phyloP scores from a whole-genome alignment of 108 stramenopile species.

The Ochromonas danica region DNA sequence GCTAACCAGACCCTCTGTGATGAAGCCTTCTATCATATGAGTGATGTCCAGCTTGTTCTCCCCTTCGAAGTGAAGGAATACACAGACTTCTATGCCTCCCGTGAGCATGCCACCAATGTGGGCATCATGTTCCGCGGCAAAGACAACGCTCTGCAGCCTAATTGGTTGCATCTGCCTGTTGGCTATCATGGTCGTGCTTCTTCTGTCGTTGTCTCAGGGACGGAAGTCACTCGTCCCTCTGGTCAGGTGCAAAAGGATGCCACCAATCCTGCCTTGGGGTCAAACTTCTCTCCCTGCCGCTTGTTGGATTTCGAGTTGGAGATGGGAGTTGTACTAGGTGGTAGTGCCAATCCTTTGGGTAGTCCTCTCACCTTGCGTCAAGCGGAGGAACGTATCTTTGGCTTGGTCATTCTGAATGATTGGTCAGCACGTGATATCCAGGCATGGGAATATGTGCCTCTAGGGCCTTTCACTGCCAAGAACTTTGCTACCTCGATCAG shows the following conservation, averaged over 20 bases:
- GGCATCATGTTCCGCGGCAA: conserved; percentile 86
- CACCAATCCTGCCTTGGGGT: conserved; percentile 68
- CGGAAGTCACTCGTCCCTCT: conserved; percentile 66
- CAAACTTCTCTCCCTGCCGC: conserved; percentile 69
- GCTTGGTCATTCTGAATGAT: conserved; percentile 84
- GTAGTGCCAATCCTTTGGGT: conserved; percentile 60
- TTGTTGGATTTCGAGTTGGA: conserved; percentile 87
- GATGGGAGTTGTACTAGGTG: conserved; percentile 83
- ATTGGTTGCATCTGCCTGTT: conserved; percentile 85
- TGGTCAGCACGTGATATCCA: conserved; percentile 78
- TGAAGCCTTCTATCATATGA: conserved; percentile 2
- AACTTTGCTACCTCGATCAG: conserved; percentile 82
- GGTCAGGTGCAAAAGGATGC: conserved; percentile 78
- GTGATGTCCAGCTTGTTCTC: conserved; percentile 62
- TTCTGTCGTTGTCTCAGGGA: conserved; percentile 61
- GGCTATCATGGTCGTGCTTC: conserved; percentile 84
- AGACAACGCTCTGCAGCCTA: conserved; percentile 83
- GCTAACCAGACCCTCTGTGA: conserved; percentile 51
- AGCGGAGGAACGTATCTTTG: conserved; percentile 80
- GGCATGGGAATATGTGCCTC: conserved; percentile 88
- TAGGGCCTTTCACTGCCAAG: conserved; percentile 89
- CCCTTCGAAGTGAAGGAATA: conserved; percentile 80
- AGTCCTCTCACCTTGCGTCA: conserved; percentile 64
- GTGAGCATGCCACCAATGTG: conserved; percentile 86
- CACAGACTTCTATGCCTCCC: conserved; percentile 85